A percentile compares a stretch with the other conserved stretches of the same genome.
Evolutionary conservation across 495 filamentous ascomycete species (phyloP).

Genomic region (Antarctomyces pellizariae): DNA sequence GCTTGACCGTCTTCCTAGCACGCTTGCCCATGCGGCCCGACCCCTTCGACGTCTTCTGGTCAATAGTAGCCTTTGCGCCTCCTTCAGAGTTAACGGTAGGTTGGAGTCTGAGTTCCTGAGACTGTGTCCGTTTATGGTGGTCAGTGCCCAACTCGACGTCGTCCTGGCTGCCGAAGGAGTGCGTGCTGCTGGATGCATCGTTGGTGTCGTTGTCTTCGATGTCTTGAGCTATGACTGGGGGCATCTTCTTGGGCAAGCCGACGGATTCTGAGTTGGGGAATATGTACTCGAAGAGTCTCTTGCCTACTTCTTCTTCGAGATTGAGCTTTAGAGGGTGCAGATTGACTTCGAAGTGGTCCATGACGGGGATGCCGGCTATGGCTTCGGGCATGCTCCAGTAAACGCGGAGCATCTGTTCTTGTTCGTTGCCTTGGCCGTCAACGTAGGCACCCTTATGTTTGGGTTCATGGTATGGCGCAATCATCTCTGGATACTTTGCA

Average conservation of each 20-base stretch:
- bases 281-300: constrained; percentile 91
- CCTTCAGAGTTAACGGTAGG: constrained; percentile 49
- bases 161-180: not conserved
- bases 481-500: constrained; percentile 87
- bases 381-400: constrained; percentile 97
- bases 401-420: constrained; percentile 78
- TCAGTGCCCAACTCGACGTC: constrained; percentile 4
- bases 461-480: constrained; percentile 62
- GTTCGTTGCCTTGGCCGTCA: constrained; percentile 23
- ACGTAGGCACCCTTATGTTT: constrained; percentile 22
- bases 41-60: too few species aligned
- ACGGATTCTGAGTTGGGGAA: constrained; percentile 55
- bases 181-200: constrained; percentile 1
- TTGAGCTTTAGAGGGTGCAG: constrained; percentile 86
- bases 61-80: constrained; percentile 17
- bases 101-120: constrained; percentile 52
- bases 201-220: constrained; percentile 28
- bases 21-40: too few species aligned
- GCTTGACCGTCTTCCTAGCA: too few species aligned
- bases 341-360: constrained; percentile 92
- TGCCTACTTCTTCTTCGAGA: constrained; percentile 77
- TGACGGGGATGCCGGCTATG: constrained; percentile 89
- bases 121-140: constrained; percentile 30
- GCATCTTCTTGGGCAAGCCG: constrained; percentile 33
- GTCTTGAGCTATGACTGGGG: constrained; percentile 66